phyloP scores from a whole-genome alignment of 257 asterid species.

The Ehretia macrophylla region DNA sequence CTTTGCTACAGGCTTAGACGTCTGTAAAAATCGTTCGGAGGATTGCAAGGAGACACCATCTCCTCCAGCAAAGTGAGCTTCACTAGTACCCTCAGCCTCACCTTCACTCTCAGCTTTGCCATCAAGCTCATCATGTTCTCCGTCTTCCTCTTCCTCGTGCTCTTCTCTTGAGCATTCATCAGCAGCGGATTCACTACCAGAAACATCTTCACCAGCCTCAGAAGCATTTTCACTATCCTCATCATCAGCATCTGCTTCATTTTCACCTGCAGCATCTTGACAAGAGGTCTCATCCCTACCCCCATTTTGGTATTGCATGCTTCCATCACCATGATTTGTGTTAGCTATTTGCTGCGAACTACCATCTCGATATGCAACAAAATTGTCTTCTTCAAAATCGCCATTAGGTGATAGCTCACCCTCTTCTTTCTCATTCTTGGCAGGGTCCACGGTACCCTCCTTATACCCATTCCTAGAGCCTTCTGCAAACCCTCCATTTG shows the following conservation, averaged over 20 bases:
- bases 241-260: constrained; percentile 2
- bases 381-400: constrained; percentile 21
- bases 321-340: background rate
- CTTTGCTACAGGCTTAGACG: constrained; percentile 20
- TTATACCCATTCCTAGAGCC: background rate
- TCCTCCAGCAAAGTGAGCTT: constrained; percentile 20
- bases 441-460: constrained; percentile 1
- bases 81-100: constrained; percentile 25
- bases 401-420: constrained; percentile 29
- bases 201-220: constrained; percentile 17
- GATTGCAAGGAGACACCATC: constrained; percentile 8
- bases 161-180: constrained; percentile 25
- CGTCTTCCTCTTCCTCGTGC: constrained; percentile 23
- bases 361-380: constrained; percentile 6
- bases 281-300: constrained; percentile 9
- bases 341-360: background rate
- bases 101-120: constrained; percentile 27
- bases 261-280: constrained; percentile 17
- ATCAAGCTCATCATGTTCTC: constrained; percentile 14
- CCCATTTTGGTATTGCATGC: background rate
- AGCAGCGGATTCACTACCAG: constrained; percentile 26
- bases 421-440: constrained; percentile 26
- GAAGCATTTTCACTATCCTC: constrained; percentile 21
- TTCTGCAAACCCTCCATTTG: constrained; percentile 8
- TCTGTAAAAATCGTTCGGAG: constrained; percentile 16